These are phyloP conservation scores for Saccharomycopsis amapae DNA, from an alignment of 805 yeast genomes.

Conservation along the genomic window DNA sequence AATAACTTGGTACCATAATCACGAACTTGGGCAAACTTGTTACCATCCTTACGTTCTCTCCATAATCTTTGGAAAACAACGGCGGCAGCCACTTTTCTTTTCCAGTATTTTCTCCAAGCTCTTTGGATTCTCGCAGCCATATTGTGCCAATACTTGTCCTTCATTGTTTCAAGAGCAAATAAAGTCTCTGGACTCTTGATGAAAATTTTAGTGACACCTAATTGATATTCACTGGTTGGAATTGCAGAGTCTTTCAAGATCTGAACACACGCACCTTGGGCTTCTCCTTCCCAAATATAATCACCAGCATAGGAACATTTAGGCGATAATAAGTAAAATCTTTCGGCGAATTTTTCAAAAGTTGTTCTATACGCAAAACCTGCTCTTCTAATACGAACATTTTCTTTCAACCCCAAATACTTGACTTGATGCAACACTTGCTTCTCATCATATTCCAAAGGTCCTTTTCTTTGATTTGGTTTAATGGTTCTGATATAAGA, in stretches of 20 bases:
- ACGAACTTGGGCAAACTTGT: conserved; percentile 74
- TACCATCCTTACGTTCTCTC: conserved; percentile 74
- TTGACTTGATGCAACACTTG: conserved; percentile 95
- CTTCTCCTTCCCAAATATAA: conserved; percentile 56
- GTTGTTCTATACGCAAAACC: conserved; percentile 98
- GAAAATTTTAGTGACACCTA: conserved; percentile 88
- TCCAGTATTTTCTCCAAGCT: conserved; percentile 84
- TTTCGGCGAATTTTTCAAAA: conserved; percentile 90
- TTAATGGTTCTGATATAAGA: conserved; percentile 96
- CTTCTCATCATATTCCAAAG: conserved; percentile 78
- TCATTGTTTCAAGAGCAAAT: conserved; percentile 90
- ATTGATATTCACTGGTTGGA: conserved; percentile 75
- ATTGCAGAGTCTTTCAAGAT: conserved; percentile 57
- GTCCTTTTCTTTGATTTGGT: conserved; percentile 90
- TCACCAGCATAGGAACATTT: conserved; percentile 90
- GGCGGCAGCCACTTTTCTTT: conserved; percentile 82
- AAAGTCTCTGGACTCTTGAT: conserved; percentile 95
- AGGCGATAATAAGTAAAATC: conserved; percentile 82
- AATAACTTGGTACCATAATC: conserved; percentile 73
- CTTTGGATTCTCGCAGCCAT: conserved; percentile 98
- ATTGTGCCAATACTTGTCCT: conserved; percentile 95
- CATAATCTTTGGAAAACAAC: conserved; percentile 72
- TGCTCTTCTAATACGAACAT: conserved; percentile 95
- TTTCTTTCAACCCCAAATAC: conserved; percentile 92
- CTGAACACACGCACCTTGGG: conserved; percentile 45